These are phyloP conservation scores for Vigna reflexopilosa DNA, from an alignment of 306 rosid species.

Conservation along the genomic window DNA sequence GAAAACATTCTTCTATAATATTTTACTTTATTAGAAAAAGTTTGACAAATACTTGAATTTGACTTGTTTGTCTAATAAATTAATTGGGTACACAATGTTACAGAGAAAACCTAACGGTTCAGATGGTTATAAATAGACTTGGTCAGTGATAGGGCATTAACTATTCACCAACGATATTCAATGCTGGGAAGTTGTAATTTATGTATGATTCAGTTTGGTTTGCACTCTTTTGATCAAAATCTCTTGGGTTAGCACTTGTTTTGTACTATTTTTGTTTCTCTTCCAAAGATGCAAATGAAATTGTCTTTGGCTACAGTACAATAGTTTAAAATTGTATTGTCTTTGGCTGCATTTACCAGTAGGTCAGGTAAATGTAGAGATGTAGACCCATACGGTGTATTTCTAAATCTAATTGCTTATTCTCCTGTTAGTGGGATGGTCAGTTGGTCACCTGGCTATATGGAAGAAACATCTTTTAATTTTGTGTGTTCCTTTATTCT, in stretches of 20 bases:
- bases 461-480: neutral
- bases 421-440: neutral
- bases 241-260: neutral
- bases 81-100: neutral
- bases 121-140: neutral
- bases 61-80: conserved; percentile 9
- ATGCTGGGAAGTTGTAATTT: neutral
- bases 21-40: neutral
- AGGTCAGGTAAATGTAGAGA: neutral
- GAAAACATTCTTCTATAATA: neutral
- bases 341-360: neutral
- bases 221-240: neutral
- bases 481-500: neutral
- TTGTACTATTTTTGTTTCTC: neutral
- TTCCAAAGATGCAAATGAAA: neutral
- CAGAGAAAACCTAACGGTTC: neutral
- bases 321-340: neutral
- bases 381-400: too few species aligned
- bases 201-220: neutral
- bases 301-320: neutral
- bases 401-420: conserved; percentile 8
- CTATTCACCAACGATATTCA: neutral
- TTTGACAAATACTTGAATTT: neutral
- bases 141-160: neutral
- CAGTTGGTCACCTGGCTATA: neutral